phyloP scores from a whole-genome alignment of 805 yeast species.

The Nakazawaea sp. region DNA sequence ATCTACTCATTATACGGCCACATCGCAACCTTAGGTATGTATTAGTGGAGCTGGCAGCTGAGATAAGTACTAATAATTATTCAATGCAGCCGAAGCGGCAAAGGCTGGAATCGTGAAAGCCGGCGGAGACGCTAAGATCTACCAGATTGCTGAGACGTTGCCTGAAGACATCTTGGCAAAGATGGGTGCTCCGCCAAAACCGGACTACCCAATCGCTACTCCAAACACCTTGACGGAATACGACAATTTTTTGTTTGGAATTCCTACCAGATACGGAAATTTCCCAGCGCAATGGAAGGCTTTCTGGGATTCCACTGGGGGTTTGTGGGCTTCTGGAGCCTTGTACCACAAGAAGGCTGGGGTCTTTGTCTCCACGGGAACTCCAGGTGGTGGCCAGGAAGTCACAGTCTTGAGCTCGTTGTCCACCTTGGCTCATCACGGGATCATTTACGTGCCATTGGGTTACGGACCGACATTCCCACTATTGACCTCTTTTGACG shows the following conservation, averaged over 20 bases:
- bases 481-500: constrained; percentile 48
- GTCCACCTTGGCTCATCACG: constrained; percentile 65
- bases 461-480: constrained; percentile 61
- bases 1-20: constrained; percentile 80
- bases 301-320: constrained; percentile 76
- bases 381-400: constrained; percentile 81
- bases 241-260: constrained; percentile 72
- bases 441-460: constrained; percentile 68
- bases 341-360: constrained; percentile 71
- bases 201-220: constrained; percentile 52
- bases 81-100: constrained; percentile 48
- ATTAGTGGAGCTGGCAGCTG: not conserved
- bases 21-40: constrained; percentile 52
- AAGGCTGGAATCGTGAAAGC: constrained; percentile 64
- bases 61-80: not conserved
- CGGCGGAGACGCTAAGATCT: constrained; percentile 66
- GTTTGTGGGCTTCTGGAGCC: constrained; percentile 66
- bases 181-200: constrained; percentile 62
- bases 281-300: constrained; percentile 70
- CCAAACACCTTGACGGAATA: constrained; percentile 48
- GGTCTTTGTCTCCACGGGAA: constrained; percentile 62
- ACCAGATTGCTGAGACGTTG: constrained; percentile 77
- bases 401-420: constrained; percentile 53
- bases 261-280: constrained; percentile 76
- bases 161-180: constrained; percentile 49